Evolutionary conservation across 2,329 filamentous ascomycete genomes (phyloP), one percentile per base, ranked within the genome.

Genomic region (Colletotrichum abscissum): DNA sequence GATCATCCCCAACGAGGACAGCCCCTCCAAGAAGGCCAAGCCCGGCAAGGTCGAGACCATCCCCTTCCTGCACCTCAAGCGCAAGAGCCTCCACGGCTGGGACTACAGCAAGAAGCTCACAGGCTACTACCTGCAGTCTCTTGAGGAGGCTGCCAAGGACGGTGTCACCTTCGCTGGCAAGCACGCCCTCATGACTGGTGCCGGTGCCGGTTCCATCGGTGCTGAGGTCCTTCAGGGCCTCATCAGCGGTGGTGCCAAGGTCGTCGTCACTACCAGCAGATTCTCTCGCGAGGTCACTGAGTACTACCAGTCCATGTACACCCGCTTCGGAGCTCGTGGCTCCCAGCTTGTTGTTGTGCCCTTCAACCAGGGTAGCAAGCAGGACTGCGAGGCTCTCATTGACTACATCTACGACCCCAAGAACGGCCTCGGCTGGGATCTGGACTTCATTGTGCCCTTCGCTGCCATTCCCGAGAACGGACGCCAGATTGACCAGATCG

Each of bases 101-200:
- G 95, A 98, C 81, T 99, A 98, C 88, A 98, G 95, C 91, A 99
- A 98, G 90, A 98, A 97, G 87, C 90, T 99, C 71, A 98, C 97
- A 28, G 94, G 94, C 70, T 85, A 95, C 78, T 99, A 99, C 82
- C 91, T 99, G 42, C 95, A 98, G 81, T 95, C 95, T 75, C 86
- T 99, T 38, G 95, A 98, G 86, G 91, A 95, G 75, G 95, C 95
- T 76, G 97, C 97, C 76, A 93, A 92, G 79, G 88, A 91, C 69
- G 97, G 97, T 82, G 92, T 99, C 73, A 97, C 92, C 59, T 99
- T 97, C 88, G 91, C 95, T 81, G 95, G 94, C 85, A 98, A 98
- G 88, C 94, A 98, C 80, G 96, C 94, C 60, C 90, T 99, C 77
- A 99, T 99, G 95, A 99, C 97, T 75, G 97, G 97, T 86, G 97